These are phyloP conservation scores for Hirsutella thompsonii DNA, from an alignment of 2,329 filamentous ascomycete genomes.

Conservation along the genomic window DNA sequence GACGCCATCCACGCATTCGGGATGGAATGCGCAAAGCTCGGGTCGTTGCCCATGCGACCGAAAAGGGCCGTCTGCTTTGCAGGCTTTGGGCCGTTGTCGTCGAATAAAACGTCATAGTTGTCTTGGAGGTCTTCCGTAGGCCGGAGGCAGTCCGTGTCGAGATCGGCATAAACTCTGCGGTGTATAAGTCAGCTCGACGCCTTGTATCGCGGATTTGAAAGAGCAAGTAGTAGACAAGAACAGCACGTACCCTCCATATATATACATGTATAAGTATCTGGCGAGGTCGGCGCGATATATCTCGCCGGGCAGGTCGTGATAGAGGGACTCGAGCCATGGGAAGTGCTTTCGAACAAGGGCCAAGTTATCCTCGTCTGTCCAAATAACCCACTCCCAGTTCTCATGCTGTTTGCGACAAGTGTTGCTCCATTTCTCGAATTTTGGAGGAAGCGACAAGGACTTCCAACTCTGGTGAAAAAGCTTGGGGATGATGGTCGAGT, in stretches of 20 bases:
- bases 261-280: constrained; percentile 22
- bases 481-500: constrained; percentile 20
- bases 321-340: constrained; percentile 17
- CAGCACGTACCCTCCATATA: constrained; percentile 17
- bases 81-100: background rate
- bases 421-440: constrained; percentile 18
- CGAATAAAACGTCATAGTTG: background rate
- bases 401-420: constrained; percentile 15
- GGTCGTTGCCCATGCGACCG: constrained; percentile 18
- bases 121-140: constrained; percentile 2
- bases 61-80: constrained; percentile 10
- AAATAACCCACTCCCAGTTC: constrained; percentile 22
- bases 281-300: constrained; percentile 20
- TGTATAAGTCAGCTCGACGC: background rate
- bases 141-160: constrained; percentile 9
- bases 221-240: background rate
- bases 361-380: constrained; percentile 22
- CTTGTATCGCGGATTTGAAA: background rate
- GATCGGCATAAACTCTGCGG: constrained; percentile 15
- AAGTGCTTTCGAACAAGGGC: constrained; percentile 17
- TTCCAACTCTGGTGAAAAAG: constrained; percentile 17
- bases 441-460: constrained; percentile 9
- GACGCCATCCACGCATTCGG: constrained; percentile 24
- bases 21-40: constrained; percentile 16
- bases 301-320: constrained; percentile 13